These are phyloP conservation scores for Chlamydomonas applanata DNA, from an alignment of 139 green algal genomes.

Conservation along the genomic window DNA sequence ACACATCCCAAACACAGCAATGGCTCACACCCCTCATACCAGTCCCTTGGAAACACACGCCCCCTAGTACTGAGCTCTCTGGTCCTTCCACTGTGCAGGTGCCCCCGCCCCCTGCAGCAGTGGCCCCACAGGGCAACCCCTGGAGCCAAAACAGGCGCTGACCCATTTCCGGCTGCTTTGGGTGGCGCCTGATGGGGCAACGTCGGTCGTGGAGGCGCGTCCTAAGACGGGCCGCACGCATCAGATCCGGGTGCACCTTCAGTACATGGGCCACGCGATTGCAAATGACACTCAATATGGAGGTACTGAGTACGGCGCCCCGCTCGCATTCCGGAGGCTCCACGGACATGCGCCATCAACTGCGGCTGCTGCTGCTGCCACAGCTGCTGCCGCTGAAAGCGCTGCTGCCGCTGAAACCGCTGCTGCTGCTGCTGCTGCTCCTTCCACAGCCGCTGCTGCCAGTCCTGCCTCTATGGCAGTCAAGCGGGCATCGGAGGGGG, in stretches of 20 bases:
- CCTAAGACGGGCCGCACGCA: constrained; percentile 69
- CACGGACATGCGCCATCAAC: neutral
- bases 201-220: constrained; percentile 39
- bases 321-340: constrained; percentile 31
- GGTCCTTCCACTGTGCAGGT: too few species aligned
- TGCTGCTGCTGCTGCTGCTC: too few species aligned
- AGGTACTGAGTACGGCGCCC: constrained; percentile 25
- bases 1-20: too few species aligned
- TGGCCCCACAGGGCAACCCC: neutral
- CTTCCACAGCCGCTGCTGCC: too few species aligned
- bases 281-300: constrained; percentile 74
- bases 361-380: neutral
- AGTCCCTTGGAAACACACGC: too few species aligned
- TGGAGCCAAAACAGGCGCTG: constrained; percentile 16
- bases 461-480: too few species aligned
- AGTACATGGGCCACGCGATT: constrained; percentile 65
- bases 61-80: too few species aligned
- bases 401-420: too few species aligned
- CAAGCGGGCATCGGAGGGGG: too few species aligned
- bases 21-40: too few species aligned
- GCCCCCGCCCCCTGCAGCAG: neutral
- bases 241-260: constrained; percentile 77
- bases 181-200: constrained; percentile 53
- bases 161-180: constrained; percentile 57
- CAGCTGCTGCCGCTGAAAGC: neutral